Conservation (phyloP, 371 early-diverging fungal genomes). For the Choanephora cucurbitarum region DNA sequence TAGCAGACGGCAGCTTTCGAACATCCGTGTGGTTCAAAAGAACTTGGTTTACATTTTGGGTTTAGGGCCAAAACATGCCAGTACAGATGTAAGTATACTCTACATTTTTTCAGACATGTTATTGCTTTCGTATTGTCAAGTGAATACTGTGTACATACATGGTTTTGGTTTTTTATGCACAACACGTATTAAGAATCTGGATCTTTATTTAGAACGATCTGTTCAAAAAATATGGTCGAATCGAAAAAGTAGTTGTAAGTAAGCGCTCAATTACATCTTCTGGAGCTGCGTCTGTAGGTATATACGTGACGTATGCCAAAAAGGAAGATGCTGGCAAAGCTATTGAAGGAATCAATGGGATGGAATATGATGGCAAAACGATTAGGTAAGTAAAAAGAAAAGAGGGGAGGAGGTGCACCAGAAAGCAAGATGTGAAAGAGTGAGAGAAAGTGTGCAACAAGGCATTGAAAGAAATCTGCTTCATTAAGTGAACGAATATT, state of each 20-base stretch:
- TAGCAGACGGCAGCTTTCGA: conserved; percentile 83
- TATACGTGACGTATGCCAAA: conserved; percentile 87
- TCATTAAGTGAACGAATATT: not conserved
- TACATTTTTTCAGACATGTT: not conserved
- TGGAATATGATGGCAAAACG: conserved; percentile 79
- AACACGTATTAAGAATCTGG: not conserved
- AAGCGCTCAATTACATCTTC: conserved; percentile 56
- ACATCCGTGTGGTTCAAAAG: conserved; percentile 92
- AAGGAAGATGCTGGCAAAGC: conserved; percentile 92
- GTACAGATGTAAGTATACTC: conserved; percentile 73
- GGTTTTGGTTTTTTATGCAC: conserved; percentile 17
- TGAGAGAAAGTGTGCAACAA: too few species aligned
- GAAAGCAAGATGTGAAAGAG: conserved; percentile 3
- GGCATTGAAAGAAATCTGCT: too few species aligned
- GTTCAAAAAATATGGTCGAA: conserved; percentile 96
- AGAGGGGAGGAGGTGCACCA: not conserved
- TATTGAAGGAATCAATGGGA: conserved; percentile 91
- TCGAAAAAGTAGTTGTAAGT: conserved; percentile 86
- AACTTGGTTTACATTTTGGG: conserved; percentile 96
- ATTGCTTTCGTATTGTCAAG: not conserved
- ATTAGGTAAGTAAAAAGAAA: conserved; percentile 54
- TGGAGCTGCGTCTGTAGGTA: conserved; percentile 57
- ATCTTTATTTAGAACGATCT: conserved; percentile 75
- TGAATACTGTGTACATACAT: not conserved
- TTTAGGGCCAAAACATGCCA: conserved; percentile 78